Conservation (phyloP, 2,329 filamentous ascomycete genomes). For the Colletotrichum eleusines region DNA sequence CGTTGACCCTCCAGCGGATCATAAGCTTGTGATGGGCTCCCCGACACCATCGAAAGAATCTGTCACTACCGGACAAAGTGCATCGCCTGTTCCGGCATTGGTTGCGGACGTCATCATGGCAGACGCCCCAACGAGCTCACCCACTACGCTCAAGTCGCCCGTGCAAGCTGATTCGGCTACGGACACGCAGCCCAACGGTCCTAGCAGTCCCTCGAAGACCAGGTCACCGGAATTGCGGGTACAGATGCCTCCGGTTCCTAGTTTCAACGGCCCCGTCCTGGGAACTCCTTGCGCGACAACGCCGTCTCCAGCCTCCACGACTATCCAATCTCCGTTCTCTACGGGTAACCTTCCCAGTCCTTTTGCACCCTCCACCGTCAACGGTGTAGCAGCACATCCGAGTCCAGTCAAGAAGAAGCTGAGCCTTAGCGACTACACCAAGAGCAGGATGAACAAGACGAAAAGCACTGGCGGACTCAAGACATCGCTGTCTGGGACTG, state of each 20-base stretch:
- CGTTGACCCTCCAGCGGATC: slow-evolving; percentile 53
- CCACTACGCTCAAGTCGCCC: slow-evolving; percentile 41
- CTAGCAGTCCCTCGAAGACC: slow-evolving; percentile 34
- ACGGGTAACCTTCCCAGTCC: slow-evolving; percentile 55
- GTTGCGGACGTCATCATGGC: slow-evolving; percentile 46
- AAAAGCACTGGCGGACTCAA: slow-evolving; percentile 28
- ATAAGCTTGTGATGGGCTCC: slow-evolving; percentile 43
- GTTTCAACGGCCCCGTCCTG: slow-evolving; percentile 58
- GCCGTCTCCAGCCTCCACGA: slow-evolving; percentile 60
- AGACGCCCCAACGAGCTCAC: slow-evolving; percentile 50
- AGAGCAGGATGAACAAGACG: slow-evolving; percentile 67
- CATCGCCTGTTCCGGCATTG: slow-evolving; percentile 23
- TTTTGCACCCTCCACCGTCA: slow-evolving; percentile 57
- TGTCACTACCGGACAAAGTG: slow-evolving; percentile 33
- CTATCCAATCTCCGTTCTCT: slow-evolving; percentile 65
- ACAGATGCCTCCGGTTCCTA: slow-evolving; percentile 68
- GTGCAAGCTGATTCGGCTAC: not conserved
- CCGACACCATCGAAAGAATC: slow-evolving; percentile 38
- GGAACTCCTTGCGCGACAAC: slow-evolving; percentile 55
- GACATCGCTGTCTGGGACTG: slow-evolving; percentile 43
- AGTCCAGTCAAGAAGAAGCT: slow-evolving; percentile 77
- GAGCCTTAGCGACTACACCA: slow-evolving; percentile 74
- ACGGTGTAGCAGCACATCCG: slow-evolving; percentile 60
- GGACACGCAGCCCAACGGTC: slow-evolving; percentile 36
- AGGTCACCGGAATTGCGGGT: slow-evolving; percentile 61